A percentile compares a stretch with the other conserved stretches of the same genome.
Evolutionary conservation across 2,329 filamentous ascomycete species (phyloP).

Genomic region (Penicillium oxalicum): DNA sequence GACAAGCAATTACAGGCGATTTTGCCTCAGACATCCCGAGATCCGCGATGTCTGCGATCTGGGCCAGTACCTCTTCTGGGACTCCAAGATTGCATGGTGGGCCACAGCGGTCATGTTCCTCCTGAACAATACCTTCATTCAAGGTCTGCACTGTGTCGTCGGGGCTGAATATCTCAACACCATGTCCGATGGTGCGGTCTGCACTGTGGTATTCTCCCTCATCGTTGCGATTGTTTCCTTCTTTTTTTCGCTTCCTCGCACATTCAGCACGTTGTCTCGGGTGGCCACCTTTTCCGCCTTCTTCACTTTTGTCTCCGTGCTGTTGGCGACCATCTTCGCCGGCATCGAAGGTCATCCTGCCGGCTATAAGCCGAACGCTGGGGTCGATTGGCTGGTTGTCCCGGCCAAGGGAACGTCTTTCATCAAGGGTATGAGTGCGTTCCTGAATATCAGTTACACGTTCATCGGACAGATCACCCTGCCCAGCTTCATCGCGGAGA

Average conservation of each 20-base stretch:
- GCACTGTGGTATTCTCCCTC: constrained; percentile 73
- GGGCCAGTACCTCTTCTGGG: constrained; percentile 91
- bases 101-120: constrained; percentile 79
- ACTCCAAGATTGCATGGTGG: constrained; percentile 65
- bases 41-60: constrained; percentile 91
- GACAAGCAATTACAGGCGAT: constrained; percentile 58
- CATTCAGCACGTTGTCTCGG: constrained; percentile 73
- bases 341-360: constrained; percentile 69
- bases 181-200: constrained; percentile 65
- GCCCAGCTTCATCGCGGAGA: constrained; percentile 91
- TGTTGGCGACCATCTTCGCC: constrained; percentile 77
- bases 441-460: constrained; percentile 92
- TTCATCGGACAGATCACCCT: constrained; percentile 95
- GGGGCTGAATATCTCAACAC: constrained; percentile 87
- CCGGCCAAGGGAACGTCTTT: constrained; percentile 69
- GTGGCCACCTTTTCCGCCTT: constrained; percentile 72
- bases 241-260: constrained; percentile 74
- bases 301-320: constrained; percentile 84
- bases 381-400: constrained; percentile 62
- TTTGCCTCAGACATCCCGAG: constrained; percentile 84
- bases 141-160: constrained; percentile 75
- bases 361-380: constrained; percentile 56
- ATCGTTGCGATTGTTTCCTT: constrained; percentile 71
- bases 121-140: constrained; percentile 89
- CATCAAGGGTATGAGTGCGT: constrained; percentile 75